Evolutionary conservation across 179 eudicot species (phyloP), one percentile per base, ranked within the genome.

Genomic region (Camellia oleifera): DNA sequence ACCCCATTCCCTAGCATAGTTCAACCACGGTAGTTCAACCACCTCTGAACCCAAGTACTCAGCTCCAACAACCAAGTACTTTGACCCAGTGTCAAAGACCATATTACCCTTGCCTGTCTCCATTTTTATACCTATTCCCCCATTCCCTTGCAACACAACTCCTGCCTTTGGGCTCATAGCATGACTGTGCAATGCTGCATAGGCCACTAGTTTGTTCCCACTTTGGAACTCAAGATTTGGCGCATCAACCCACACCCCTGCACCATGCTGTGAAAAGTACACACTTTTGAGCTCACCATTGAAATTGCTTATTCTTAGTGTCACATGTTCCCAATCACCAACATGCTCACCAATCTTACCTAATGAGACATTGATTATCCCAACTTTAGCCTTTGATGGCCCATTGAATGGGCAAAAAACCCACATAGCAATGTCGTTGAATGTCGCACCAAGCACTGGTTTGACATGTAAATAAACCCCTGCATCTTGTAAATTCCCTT

Each of bases 301-400:
- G 61, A 89, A 87, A 53, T 91, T 91, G 66, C 91, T 91, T 0
- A 91, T 63, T 65, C 94, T 85, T 46, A 91, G 63, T 0, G 92
- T 91, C 3, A 89, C 72, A 45, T 91, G 94, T 77, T 89, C 94
- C 92, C 94, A 91, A 62, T 91, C 94, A 1, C 90, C 86, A 0
- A 88, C 83, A 46, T 91, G 94, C 52, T 91, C 88, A 10, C 92
- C 92, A 4, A 91, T 80, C 52, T 83, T 83, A 0, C 90, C 91
- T 23, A 89, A 75, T 0, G 91, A 72, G 0, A 89, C 23, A 52
- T 65, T 84, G 0, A 89, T 23, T 3, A 84, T 0, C 10, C 77
- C 89, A 7, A 89, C 72, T 4, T 84, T 91, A 18, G 88, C 91
- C 62, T 63, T 85, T 45, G 92, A 83, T n/a, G 87, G 82, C 15